These are phyloP conservation scores for Umbellularia californica DNA, from an alignment of 164 flowering plant species.

Conservation along the genomic window DNA sequence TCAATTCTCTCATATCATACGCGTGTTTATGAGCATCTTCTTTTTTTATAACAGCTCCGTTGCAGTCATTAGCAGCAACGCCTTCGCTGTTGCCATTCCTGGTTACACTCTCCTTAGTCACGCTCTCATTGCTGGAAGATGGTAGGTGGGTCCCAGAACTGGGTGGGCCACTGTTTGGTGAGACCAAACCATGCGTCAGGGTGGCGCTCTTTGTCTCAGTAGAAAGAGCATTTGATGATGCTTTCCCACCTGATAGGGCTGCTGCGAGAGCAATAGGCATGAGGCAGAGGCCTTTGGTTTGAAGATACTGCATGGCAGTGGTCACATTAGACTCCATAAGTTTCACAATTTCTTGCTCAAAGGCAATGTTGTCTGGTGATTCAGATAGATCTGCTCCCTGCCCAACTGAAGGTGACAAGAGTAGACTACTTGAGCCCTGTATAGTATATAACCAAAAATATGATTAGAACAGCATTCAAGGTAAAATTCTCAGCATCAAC, in stretches of 20 bases:
- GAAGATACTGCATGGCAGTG: conserved; percentile 37
- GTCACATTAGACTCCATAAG: conserved; percentile 36
- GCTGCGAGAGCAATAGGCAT: conserved; percentile 41
- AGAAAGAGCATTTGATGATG: conserved; percentile 5
- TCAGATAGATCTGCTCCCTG: conserved; percentile 17
- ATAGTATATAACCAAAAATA: conserved; percentile 2
- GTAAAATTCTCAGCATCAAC: too few relatives aligned
- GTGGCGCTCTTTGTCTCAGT: conserved; percentile 14
- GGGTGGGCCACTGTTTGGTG: conserved; percentile 8
- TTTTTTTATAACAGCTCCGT: conserved; percentile 16
- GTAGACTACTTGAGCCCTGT: conserved; percentile 26
- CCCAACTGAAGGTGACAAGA: conserved; percentile 22
- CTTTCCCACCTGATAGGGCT: conserved; percentile 24
- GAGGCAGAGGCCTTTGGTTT: conserved; percentile 34
- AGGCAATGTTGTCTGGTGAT: conserved; percentile 23
- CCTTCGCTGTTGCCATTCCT: conserved; percentile 1
- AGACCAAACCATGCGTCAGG: conserved; percentile 8
- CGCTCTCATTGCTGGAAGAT: conserved; percentile 8
- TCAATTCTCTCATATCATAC: conserved; percentile 7
- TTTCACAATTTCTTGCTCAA: conserved; percentile 37
- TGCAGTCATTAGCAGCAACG: conserved; percentile 10
- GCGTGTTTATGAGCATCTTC: conserved; percentile 15
- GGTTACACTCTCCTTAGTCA: conserved; percentile 3
- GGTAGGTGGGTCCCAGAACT: conserved; percentile 4
- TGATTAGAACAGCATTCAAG: background rate